Base-by-base conservation (phyloP, 2,329 filamentous ascomycete species). In the Fusarium tuaranense region DNA sequence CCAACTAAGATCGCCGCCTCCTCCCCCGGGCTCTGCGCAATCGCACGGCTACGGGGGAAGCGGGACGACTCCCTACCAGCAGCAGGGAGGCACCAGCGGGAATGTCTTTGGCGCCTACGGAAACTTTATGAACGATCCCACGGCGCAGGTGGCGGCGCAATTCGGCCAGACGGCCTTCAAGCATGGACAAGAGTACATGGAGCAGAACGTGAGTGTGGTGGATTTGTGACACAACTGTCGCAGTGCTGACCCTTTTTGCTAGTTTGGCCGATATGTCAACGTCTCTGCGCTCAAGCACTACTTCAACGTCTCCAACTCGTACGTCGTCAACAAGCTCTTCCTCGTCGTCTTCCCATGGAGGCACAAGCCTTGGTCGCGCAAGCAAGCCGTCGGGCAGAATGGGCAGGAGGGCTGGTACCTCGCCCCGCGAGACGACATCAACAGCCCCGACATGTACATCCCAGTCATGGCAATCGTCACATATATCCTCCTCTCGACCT, bases 381-480 rank as follows among this genome's bases (percentile, higher is more conserved):
- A 97, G 83, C 94, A 97, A 82, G 88, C 92, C 67, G 89, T 92
- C 67, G 91, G 92, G 22, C 90, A 92, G 67, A 91, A 90, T 80
- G 89, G 92, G 61, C 90, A 92, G 78, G 92, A 93, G 74, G 91
- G 91, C 55, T 92, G 92, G 87, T 99, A 97, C 84, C 89, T 98
- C 9, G 95, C 97, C 7, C 97, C 97, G 3, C 90, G 97, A 74
- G 96, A 99, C 83, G 97, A 99, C 81, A 88, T 98, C 83, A 99
- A 99, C 85, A 97, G 95, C 75, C 97, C 97, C 18, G 97, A 99
- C 85, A 98, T 99, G 95, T 99, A 99, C 86, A 99, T 99, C 79
- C 95, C 95, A 83, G 93, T 97, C 80, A 99, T 99, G 97, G 96
- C 97, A 2, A 88, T 99, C 63, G 95, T 98, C 57, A 99, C 97